Evolutionary conservation across 305 asterid genomes (phyloP).

Genomic region (Fraxinus velutina): DNA sequence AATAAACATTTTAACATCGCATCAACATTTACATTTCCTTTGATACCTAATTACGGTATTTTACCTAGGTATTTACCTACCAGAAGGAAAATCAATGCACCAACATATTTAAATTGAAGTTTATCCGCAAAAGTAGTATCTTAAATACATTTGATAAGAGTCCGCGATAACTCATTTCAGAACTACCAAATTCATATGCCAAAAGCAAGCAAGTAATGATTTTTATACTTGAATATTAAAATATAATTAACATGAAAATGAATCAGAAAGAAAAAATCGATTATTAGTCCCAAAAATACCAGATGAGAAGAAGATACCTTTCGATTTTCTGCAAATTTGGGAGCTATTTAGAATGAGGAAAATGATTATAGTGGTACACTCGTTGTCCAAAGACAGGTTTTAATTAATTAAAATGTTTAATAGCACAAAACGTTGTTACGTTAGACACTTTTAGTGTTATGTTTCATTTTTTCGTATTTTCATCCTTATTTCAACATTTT

Average conservation of each 20-base stretch:
- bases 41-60: not conserved
- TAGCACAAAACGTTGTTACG: too few species aligned
- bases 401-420: too few species aligned
- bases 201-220: not conserved
- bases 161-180: constrained; percentile 5
- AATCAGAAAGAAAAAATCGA: not conserved
- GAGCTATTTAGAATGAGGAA: not conserved
- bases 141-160: constrained; percentile 21
- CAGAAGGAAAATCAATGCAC: not conserved
- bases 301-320: not conserved
- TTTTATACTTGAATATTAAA: not conserved
- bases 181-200: constrained; percentile 10
- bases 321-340: not conserved
- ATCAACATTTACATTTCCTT: not conserved
- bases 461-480: too few species aligned
- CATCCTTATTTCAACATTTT: too few species aligned
- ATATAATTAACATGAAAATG: not conserved
- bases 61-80: not conserved
- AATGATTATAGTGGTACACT: not conserved
- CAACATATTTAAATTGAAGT: constrained; percentile 19
- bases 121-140: constrained; percentile 14
- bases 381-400: not conserved
- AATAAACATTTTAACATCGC: not conserved
- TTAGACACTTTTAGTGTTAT: too few species aligned
- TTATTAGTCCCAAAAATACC: not conserved